Base-by-base conservation (phyloP, 75 land plant species). In the Isoetes taiwanensis region DNA sequence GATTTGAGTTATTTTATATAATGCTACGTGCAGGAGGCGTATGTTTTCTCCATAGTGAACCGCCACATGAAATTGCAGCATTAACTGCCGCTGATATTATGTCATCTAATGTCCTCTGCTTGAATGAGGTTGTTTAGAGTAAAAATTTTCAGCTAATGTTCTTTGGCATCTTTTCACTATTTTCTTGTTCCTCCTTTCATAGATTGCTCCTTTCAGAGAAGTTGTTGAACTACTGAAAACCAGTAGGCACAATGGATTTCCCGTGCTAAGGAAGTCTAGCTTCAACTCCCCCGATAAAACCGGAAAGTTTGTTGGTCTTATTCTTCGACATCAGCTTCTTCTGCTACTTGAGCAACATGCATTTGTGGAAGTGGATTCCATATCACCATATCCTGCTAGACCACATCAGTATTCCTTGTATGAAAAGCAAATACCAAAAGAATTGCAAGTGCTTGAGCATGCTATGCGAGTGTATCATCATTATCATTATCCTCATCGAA, bases 391-490 rank as follows among this genome's bases (percentile, higher is more conserved):
- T 6, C 64, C 39, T 10, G 41, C 57, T 27, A 30, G 50, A 28
- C 48, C 52, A 3, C 43, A 42, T 43, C 30, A 34, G 28, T 46
- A 20, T 27, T 39, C 58, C 8, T 42, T 34, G 17, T 52, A 37
- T 34, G 50, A 48, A 37, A 23, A 28, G 12, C 34, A 32, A 16
- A 43, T 34, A 30, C 20, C 55, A 25, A 61, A 72, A 39, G 58
- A 72, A 53, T 58, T 70, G 28, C 29, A 56, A 19, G 27, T 42
- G 3, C 59, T 70, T 14, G 76, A 73, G 31, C 53, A 62, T 43
- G 57, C 61, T 43, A 73, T 73, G 76, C 73, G 65, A 21, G 66
- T 62, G 23, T 73, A 73, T 32, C 76, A 73, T 31, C 66, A 62
- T 38, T 56, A 32, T 28, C 76, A 73, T 26, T 21, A 69, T 43